phyloP scores from a whole-genome alignment of 345 rosid species.

The Reutealis trisperma region DNA sequence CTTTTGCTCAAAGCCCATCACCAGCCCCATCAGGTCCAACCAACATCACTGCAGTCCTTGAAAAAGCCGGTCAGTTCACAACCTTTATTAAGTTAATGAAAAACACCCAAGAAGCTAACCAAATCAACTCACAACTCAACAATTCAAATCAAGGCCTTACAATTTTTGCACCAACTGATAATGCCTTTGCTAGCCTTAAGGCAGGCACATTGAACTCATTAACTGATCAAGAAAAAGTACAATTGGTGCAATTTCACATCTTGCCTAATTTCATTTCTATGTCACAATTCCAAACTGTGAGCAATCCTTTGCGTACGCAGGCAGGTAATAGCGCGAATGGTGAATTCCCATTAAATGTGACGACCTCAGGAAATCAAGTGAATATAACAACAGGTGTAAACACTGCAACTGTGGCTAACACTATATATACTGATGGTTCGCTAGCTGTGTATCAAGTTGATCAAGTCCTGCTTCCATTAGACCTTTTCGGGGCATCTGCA shows the following conservation, averaged over 20 bases:
- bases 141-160: conserved; percentile 76
- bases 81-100: conserved; percentile 59
- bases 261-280: conserved; percentile 58
- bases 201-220: conserved; percentile 71
- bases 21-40: conserved; percentile 59
- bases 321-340: conserved; percentile 62
- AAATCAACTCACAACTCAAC: conserved; percentile 73
- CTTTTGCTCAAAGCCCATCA: conserved; percentile 50
- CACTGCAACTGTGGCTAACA: conserved; percentile 61
- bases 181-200: conserved; percentile 63
- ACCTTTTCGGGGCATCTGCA: conserved; percentile 55
- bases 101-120: conserved; percentile 64
- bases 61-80: conserved; percentile 79
- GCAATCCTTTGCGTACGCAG: conserved; percentile 89
- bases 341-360: conserved; percentile 68
- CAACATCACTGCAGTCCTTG: conserved; percentile 71
- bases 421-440: conserved; percentile 52
- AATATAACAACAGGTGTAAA: conserved; percentile 78
- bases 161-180: conserved; percentile 78
- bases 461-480: conserved; percentile 69
- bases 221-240: conserved; percentile 65
- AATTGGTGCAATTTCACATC: conserved; percentile 78
- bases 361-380: conserved; percentile 77
- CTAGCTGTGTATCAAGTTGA: conserved; percentile 80
- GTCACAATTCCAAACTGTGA: conserved; percentile 82